A percentile compares a stretch with the other conserved stretches of the same genome.
These are phyloP conservation scores for Candida xyloterini DNA, from an alignment of 805 yeast species.

Conservation along the genomic window DNA sequence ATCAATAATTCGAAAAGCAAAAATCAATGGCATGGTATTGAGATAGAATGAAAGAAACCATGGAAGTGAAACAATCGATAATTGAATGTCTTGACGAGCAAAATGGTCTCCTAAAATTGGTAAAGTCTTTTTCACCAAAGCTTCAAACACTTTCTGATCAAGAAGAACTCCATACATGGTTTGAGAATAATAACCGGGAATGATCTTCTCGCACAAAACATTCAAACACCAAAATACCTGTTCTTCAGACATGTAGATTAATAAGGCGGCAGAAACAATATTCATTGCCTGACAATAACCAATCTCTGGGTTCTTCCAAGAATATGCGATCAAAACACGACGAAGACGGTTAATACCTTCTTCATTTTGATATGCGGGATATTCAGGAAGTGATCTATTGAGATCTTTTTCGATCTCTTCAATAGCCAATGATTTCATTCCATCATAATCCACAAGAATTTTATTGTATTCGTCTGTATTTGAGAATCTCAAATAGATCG, in stretches of 20 bases:
- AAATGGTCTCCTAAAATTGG: slow-evolving; percentile 88
- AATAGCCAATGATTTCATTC: slow-evolving; percentile 73
- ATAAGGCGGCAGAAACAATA: slow-evolving; percentile 76
- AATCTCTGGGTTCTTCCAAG: slow-evolving; percentile 95
- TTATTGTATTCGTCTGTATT: slow-evolving; percentile 57
- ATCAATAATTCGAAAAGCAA: slow-evolving; percentile 88
- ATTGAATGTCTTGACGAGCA: slow-evolving; percentile 73
- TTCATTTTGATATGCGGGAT: slow-evolving; percentile 82
- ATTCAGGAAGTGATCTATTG: slow-evolving; percentile 92
- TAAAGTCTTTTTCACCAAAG: slow-evolving; percentile 83
- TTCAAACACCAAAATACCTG: slow-evolving; percentile 95
- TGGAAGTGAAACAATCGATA: slow-evolving; percentile 89
- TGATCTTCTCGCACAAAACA: slow-evolving; percentile 74
- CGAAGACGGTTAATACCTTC: slow-evolving; percentile 86
- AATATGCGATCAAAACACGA: slow-evolving; percentile 86
- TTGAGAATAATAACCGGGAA: slow-evolving; percentile 94
- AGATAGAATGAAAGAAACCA: slow-evolving; percentile 93
- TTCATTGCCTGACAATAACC: slow-evolving; percentile 99
- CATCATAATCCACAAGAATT: slow-evolving; percentile 58
- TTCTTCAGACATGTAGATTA: slow-evolving; percentile 89
- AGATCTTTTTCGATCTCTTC: slow-evolving; percentile 97
- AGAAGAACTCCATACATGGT: slow-evolving; percentile 96
- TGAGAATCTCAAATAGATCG: slow-evolving; percentile 68
- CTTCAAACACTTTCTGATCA: slow-evolving; percentile 92
- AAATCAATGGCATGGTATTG: slow-evolving; percentile 91